Conservation (phyloP, 352 stramenopile species). For the Phytophthora foliorum region DNA sequence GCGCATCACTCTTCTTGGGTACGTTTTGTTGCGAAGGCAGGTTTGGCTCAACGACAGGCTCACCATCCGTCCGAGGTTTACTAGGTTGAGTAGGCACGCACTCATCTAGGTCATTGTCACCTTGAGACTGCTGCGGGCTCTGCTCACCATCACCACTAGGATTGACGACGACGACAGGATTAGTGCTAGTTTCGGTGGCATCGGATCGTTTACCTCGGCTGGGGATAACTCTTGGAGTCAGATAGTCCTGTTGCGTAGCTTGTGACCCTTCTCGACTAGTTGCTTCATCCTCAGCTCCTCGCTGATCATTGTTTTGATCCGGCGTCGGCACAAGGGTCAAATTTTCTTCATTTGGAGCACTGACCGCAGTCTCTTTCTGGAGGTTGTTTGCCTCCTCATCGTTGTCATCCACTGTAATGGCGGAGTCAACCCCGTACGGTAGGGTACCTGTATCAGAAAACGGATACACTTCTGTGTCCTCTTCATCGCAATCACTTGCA, state of each 20-base stretch:
- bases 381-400: slow-evolving; percentile 13
- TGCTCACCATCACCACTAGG: not conserved
- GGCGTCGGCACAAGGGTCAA: not conserved
- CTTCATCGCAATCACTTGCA: slow-evolving; percentile 17
- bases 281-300: slow-evolving; percentile 27
- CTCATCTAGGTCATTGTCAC: slow-evolving; percentile 51
- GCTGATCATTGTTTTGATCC: slow-evolving; percentile 8
- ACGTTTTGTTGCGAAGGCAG: slow-evolving; percentile 21
- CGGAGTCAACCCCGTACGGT: slow-evolving; percentile 26
- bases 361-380: not conserved
- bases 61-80: slow-evolving; percentile 16
- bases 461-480: slow-evolving; percentile 28
- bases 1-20: slow-evolving; percentile 46
- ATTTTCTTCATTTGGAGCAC: not conserved
- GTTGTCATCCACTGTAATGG: slow-evolving; percentile 17
- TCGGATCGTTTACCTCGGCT: slow-evolving; percentile 5
- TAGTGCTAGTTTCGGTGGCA: not conserved
- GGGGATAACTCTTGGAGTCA: slow-evolving; percentile 37
- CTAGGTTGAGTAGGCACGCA: slow-evolving; percentile 59
- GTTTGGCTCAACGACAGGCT: slow-evolving; percentile 21
- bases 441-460: slow-evolving; percentile 36
- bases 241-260: slow-evolving; percentile 34
- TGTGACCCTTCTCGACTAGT: slow-evolving; percentile 38
- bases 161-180: not conserved
- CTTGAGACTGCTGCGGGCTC: not conserved